Evolutionary conservation across 1,284 basidiomycete species (phyloP), one percentile per base, ranked within the genome.

Genomic region (Cutaneotrichosporon sp.): DNA sequence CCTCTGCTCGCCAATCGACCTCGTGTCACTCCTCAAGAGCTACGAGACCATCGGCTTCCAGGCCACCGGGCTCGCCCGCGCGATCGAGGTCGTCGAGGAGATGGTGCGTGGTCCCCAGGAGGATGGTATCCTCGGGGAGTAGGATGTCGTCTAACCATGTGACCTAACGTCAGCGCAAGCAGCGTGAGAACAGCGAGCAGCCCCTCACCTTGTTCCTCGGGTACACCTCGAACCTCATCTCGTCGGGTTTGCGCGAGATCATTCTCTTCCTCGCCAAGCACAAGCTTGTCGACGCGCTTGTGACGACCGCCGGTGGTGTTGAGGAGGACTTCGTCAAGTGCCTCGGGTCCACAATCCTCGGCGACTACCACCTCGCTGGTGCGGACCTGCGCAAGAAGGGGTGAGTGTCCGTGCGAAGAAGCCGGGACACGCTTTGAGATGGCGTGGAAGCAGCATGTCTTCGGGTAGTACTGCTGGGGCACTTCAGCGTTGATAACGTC

Each of bases 321-420:
- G 97, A 99, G 76, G 97, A 99, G 81, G 97, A 99, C 81, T 90
- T 99, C 67, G 97, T 99, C 81, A 99, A 99, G 80, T 99, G 97
- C 76, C 85, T 99, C 7, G 95, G 93, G 11, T 88, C 90, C 73
- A 99, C 97, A 0, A 97, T 95, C 70, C 84, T 99, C 31, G 94
- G 92, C 24, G 93, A 93, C 69, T 99, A 97, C 79, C 87, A 91
- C 73, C 84, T 98, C 52, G 90, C 94, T 69, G 97, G 97, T 10
- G 91, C 93, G 0, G 87, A 89, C 61, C 81, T 99, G 47, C 86
- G 97, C 50, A 87, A 84, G 73, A 86, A 86, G 67, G 97, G 97
- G 73, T 79, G 14, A 65, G 76, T 72, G 3, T n/a, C 18, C n/a
- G 38, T 42, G 38, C 38, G 16, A 18, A 6, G 38, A 42, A 42